These are phyloP conservation scores for Fusarium piperis DNA, from an alignment of 2,329 filamentous ascomycete genomes.

Conservation along the genomic window DNA sequence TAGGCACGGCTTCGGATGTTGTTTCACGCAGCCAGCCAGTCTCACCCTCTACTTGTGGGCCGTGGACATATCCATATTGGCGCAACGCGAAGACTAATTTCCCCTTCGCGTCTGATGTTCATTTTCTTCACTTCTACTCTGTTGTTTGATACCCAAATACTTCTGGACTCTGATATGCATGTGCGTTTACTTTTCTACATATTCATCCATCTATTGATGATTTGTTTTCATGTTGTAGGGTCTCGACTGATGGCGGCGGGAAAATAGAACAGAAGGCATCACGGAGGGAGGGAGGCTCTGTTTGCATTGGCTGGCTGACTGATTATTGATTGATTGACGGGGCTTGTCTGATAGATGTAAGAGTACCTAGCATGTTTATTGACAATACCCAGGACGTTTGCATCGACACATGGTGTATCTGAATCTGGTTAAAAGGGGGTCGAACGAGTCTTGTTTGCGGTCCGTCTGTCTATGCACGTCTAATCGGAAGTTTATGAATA, in stretches of 20 bases:
- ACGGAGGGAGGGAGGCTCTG: conserved; percentile 1
- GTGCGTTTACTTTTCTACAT: conserved; percentile 4
- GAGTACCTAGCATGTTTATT: conserved; percentile 15
- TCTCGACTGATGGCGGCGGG: conserved; percentile 8
- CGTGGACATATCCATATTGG: background rate
- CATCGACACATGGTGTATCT: background rate
- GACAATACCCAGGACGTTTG: conserved; percentile 16
- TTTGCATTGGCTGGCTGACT: conserved; percentile 15
- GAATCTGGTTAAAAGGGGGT: background rate
- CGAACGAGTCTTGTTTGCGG: background rate
- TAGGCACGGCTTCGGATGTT: conserved; percentile 4
- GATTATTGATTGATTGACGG: background rate
- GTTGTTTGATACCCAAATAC: conserved; percentile 43
- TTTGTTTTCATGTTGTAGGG: conserved; percentile 17
- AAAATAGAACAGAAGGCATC: conserved; percentile 32
- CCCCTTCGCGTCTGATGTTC: background rate
- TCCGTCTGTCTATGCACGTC: background rate
- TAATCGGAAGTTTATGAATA: conserved; percentile 3
- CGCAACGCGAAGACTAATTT: background rate
- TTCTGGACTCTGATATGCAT: conserved; percentile 26
- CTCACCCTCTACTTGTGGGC: background rate
- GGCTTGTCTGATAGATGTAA: conserved; percentile 9
- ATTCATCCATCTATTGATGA: conserved; percentile 13
- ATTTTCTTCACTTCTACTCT: conserved; percentile 36
- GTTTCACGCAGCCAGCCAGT: background rate